These are phyloP conservation scores for Bertia moriformis DNA, from an alignment of 2,329 filamentous ascomycete genomes.

Conservation along the genomic window DNA sequence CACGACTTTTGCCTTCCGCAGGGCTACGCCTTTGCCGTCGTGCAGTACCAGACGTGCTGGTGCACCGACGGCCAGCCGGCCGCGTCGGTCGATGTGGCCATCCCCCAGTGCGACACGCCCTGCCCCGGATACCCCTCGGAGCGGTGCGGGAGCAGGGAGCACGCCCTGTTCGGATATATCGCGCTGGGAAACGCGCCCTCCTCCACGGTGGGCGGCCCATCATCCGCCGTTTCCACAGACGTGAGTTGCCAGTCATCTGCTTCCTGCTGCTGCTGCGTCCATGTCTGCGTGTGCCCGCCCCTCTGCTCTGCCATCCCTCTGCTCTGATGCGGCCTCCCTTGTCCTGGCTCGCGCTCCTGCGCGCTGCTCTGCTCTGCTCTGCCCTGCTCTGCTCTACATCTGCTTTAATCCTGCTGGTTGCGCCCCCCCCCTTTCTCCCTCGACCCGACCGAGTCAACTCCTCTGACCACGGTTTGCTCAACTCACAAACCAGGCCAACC, in stretches of 20 bases:
- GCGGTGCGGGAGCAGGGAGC: not conserved
- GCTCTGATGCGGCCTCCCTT: too few relatives aligned
- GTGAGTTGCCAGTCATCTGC: too few relatives aligned
- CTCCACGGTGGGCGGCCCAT: not conserved
- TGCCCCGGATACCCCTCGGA: not conserved
- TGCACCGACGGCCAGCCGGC: not conserved
- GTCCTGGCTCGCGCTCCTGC: too few relatives aligned
- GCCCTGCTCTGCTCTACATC: too few relatives aligned
- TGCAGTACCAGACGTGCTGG: not conserved
- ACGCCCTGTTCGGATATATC: not conserved
- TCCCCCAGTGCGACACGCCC: not conserved
- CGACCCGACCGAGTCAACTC: too few relatives aligned
- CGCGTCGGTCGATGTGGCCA: not conserved
- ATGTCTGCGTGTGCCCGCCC: too few relatives aligned
- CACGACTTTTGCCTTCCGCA: not conserved
- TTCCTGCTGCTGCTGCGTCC: too few relatives aligned
- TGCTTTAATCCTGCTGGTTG: too few relatives aligned
- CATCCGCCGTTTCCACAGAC: not conserved
- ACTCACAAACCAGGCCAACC: not conserved
- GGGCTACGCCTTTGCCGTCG: not conserved
- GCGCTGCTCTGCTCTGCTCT: too few relatives aligned
- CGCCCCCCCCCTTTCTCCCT: too few relatives aligned
- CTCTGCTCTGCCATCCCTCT: too few relatives aligned
- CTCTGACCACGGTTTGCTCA: too few relatives aligned
- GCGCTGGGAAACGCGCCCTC: not conserved